Base-by-base conservation (phyloP, 2,329 filamentous ascomycete species). In the Fusarium fracticaudum region DNA sequence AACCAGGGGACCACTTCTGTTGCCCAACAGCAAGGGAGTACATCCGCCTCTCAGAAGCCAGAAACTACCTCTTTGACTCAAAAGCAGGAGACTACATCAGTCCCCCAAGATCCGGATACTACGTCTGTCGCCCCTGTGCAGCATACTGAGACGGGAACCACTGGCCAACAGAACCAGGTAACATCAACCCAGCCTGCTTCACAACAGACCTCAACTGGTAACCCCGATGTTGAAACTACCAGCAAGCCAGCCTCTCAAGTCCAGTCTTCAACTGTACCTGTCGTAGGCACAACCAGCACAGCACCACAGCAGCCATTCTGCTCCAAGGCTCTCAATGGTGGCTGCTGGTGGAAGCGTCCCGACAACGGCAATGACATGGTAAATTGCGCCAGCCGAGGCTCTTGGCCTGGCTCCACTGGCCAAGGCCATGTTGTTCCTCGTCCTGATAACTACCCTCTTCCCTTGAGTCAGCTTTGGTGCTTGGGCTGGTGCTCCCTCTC, bases 271-370 rank as follows among this genome's bases (percentile, higher is more conserved):
- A 51, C 61, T 4, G 18, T 14, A 0, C 24, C 26, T 2, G 3
- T 12, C 0, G 14, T 44, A 10, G 61, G n/a, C 11, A 66, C 64
- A 11, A 67, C 64, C 12, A 66, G 48, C 22, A 58, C 48, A 15
- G 29, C 41, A 1, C 17, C 41, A 0, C 41, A 67, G 6, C 24
- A 44, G 0, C 48, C 64, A 0, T 67, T 67, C 29, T 67, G 64
- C n/a, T 67, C 64, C 3, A 67, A 67, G 29, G 41, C 64, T 12
- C 61, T 67, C 4, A 66, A 67, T 5, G 64, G 64, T 1, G 64
- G 64, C 18, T 67, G 64, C 22, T 66, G 64, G 61, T 67, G 64
- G 64, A 67, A 67, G 31, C 61, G 24, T 5, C 64, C 57, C 1
- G 43, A 60, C 1, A 60, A 51, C 2, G 57, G 57, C 8, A 20